A percentile compares a stretch with the other conserved stretches of the same genome.
Conservation (phyloP, 768 basidiomycete genomes). For the Coprinellus micaceus region DNA sequence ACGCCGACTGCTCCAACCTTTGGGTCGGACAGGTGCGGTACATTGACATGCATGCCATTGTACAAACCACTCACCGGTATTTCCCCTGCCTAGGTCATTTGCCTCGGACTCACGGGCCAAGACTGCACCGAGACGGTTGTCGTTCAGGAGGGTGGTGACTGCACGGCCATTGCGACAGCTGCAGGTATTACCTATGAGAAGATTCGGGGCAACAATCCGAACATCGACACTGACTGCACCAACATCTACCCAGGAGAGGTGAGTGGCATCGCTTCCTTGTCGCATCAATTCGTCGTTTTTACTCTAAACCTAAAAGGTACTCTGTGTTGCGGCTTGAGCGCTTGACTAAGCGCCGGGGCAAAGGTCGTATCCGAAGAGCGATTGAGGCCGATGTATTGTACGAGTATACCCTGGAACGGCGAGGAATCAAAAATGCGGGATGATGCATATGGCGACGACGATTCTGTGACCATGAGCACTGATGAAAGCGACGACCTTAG, state of each 20-base stretch:
- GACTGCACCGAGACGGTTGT: slow-evolving; percentile 56
- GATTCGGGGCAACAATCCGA: slow-evolving; percentile 62
- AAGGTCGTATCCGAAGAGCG: too few relatives aligned
- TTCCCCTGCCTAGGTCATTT: slow-evolving; percentile 33
- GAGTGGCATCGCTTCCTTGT: neutral
- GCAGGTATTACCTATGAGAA: slow-evolving; percentile 43
- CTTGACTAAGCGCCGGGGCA: too few relatives aligned
- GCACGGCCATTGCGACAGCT: slow-evolving; percentile 36
- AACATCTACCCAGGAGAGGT: slow-evolving; percentile 65
- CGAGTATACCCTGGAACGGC: too few relatives aligned
- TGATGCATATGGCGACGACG: too few relatives aligned
- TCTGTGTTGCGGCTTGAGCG: slow-evolving; percentile 1
- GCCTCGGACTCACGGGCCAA: slow-evolving; percentile 52
- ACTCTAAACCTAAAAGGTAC: neutral
- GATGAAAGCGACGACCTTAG: too few relatives aligned
- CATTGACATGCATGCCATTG: neutral
- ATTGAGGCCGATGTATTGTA: too few relatives aligned
- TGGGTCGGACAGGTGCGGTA: slow-evolving; percentile 41
- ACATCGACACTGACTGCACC: slow-evolving; percentile 46
- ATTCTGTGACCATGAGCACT: too few relatives aligned
- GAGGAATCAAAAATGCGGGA: too few relatives aligned
- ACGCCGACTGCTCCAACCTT: slow-evolving; percentile 56
- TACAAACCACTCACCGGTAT: neutral
- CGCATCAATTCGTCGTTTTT: neutral
- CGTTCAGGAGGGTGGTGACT: slow-evolving; percentile 48